Evolutionary conservation across 352 stramenopile species (phyloP).

Genomic region (Peronospora destructor): DNA sequence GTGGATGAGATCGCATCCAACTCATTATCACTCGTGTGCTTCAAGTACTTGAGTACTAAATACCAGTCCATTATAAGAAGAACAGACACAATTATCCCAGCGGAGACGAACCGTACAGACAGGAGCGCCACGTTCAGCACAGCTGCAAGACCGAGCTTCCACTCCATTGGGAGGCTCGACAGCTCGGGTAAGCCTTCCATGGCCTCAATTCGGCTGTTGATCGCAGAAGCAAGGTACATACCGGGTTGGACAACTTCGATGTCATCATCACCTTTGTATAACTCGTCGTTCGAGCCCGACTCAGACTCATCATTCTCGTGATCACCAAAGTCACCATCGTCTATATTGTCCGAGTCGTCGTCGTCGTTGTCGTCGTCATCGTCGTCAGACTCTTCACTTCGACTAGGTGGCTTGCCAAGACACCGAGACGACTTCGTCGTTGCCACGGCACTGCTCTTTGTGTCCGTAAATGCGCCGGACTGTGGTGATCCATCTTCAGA

Average conservation of each 20-base stretch:
- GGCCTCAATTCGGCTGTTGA: not conserved
- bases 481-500: conserved; percentile 15
- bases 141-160: conserved; percentile 29
- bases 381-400: conserved; percentile 36
- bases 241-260: conserved; percentile 19
- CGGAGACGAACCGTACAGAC: conserved; percentile 21
- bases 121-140: conserved; percentile 31
- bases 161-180: conserved; percentile 25
- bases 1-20: conserved; percentile 5
- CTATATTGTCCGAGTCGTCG: conserved; percentile 33
- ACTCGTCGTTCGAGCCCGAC: conserved; percentile 28
- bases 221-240: not conserved
- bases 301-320: conserved; percentile 32
- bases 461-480: not conserved
- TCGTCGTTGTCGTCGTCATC: conserved; percentile 40
- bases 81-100: conserved; percentile 22
- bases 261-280: conserved; percentile 23
- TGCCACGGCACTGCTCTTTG: conserved; percentile 6
- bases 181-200: conserved; percentile 21
- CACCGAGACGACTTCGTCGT: conserved; percentile 15
- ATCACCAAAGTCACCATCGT: conserved; percentile 33
- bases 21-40: conserved; percentile 5
- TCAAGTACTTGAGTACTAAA: conserved; percentile 28
- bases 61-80: conserved; percentile 30
- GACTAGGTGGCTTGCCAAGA: conserved; percentile 11